Conservation (phyloP, 2,329 filamentous ascomycete genomes). For the Fusarium nygamai region DNA sequence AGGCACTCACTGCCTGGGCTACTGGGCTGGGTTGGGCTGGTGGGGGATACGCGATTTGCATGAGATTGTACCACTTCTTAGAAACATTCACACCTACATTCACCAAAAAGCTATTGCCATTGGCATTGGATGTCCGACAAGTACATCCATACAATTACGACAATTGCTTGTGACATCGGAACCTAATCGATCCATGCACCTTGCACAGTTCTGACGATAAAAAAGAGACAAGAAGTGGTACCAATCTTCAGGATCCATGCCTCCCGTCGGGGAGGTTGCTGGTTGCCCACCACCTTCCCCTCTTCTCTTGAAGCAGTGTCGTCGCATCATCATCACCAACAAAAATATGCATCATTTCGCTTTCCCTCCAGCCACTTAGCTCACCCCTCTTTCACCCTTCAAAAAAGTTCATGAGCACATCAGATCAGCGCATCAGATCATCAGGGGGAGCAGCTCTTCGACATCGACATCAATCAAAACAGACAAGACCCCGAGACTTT, state of each 20-base stretch:
- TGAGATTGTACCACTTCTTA: background rate
- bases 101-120: background rate
- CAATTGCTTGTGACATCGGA: background rate
- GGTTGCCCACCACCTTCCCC: background rate
- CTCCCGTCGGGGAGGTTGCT: background rate
- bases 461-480: background rate
- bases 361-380: slow-evolving; percentile 17
- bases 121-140: background rate
- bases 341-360: background rate
- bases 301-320: slow-evolving; percentile 3
- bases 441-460: background rate
- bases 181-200: background rate
- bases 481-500: background rate
- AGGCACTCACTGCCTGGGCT: background rate
- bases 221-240: background rate
- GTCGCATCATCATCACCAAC: slow-evolving; percentile 27
- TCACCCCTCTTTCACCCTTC: slow-evolving; percentile 11
- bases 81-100: background rate
- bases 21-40: background rate
- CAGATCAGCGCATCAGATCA: slow-evolving; percentile 19
- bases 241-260: background rate
- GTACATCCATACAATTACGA: background rate
- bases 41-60: background rate
- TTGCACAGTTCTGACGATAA: background rate
- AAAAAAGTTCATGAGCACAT: background rate